Base-by-base conservation (phyloP, 2,329 filamentous ascomycete species). In the Phaeosphaeriaceae sp. region DNA sequence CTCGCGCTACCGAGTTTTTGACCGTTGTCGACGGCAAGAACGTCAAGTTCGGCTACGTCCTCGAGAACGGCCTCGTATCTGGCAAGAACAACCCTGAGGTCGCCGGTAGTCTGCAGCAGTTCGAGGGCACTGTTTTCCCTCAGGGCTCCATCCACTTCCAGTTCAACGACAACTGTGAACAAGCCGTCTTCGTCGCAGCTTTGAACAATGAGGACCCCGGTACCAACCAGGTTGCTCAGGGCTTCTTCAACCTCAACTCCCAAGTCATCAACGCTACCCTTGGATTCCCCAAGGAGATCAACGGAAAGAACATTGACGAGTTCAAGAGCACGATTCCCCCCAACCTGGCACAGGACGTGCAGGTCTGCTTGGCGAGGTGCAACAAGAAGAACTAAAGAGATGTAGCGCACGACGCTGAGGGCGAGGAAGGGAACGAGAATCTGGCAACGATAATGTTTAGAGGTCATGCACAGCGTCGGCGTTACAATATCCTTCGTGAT, bases 341-440 rank as follows among this genome's bases (percentile, higher is more conserved):
- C 10, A 84, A 81, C 56, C 78, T 87, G 45, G 84, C 85, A 3
- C 70, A 80, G 21, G 84, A 84, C 50, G 80, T 87, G 13, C 82
- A 86, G 58, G 67, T 78, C 60, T 88, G 86, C 71, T 72, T 87
- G 67, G 69, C 75, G 58, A 83, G 79, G 70, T 86, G 85, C 58
- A 65, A 65, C 17, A 56, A 44, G 48, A 33, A 58, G 17, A n/a
- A 40, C 2, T 54, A 52, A 56, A 41, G 20, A 40, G 21, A 40
- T 17, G 19, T 17, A 52, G 44, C 10, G 44, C 20, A 21, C 2
- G 20, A 25, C 24, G 36, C 24, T 51, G 31, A 44, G n/a, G 46
- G 20, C 24, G 21, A 24, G 20, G 11, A 4, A 44, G 13, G 31
- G n/a, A 44, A 44, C 41, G 20, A 20, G 2, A 19, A 33, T 41